Evolutionary conservation across 2,329 filamentous ascomycete genomes (phyloP), one percentile per base, ranked within the genome.

Genomic region (Claviceps sp.): DNA sequence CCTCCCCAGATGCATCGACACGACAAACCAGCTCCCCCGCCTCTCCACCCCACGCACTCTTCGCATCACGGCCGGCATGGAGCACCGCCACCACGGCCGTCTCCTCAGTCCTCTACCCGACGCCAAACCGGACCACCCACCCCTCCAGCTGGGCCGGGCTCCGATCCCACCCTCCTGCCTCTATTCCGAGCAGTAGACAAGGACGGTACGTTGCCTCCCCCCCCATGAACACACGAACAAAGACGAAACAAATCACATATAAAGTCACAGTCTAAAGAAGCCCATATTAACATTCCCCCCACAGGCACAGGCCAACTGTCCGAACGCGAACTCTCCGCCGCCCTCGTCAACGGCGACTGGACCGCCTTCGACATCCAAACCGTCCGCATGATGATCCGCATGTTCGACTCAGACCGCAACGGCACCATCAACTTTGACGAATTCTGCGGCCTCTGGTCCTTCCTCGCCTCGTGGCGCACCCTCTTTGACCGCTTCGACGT

Each of bases 351-450:
- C 65, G 91, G 90, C 52, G 93, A 98, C 74, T 96, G 88, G 81
- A 88, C 88, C 1, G 81, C 88, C 4, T 98, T 98, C 67, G 90
- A 98, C 68, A 78, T 83, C 4, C 86, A 95, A 61, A 98, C 93
- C 1, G 90, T 97, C 58, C 85, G 85, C 63, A 95, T 97, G 88
- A 96, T 98, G 90, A 96, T 98, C 59, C 86, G 90, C 64, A 97
- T 98, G 93, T 98, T 98, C 70, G 91, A 97, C 71, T 87, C 85
- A 54, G 87, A 96, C 70, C 85, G 87, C 60, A 86, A 80, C 56
- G 89, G 90, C 50, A 86, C 85, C 14, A 94, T 98, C 66, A 89
- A 86, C 55, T 97, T 95, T 67, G 84, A 93, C 58, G 93, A 97
- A 69, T 98, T 98, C 68, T 94, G 90, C 65, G 91, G 88, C 18